Evolutionary conservation across 164 flowering plant species (phyloP).

Genomic region (Litsea cubeba): DNA sequence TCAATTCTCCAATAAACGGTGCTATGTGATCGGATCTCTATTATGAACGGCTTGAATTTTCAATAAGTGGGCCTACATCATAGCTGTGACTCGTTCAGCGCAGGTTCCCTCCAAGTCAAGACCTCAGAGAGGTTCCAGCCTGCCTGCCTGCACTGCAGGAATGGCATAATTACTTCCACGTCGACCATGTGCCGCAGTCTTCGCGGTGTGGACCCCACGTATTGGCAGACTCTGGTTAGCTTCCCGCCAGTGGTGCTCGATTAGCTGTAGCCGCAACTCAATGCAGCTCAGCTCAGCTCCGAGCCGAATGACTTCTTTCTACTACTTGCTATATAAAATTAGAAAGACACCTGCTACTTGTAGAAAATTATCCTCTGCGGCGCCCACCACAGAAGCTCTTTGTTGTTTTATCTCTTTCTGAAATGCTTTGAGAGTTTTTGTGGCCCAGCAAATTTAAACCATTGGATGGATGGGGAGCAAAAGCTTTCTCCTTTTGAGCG

Average conservation of each 20-base stretch:
- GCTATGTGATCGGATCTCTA: no score
- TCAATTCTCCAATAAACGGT: no score
- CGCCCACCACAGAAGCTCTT: background rate
- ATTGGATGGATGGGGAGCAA: no score
- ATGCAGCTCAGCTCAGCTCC: background rate
- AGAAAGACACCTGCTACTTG: background rate
- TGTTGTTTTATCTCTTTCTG: no score
- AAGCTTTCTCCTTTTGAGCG: no score
- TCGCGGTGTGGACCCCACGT: conserved; percentile 11
- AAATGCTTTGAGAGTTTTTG: no score
- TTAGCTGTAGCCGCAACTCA: background rate
- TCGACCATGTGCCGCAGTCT: conserved; percentile 34
- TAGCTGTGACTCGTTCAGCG: no score
- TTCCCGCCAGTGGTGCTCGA: background rate
- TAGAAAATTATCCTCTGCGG: background rate
- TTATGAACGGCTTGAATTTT: no score
- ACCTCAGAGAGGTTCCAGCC: no score
- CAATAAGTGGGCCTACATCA: accelerated
- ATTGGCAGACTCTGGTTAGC: background rate
- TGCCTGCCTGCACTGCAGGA: background rate
- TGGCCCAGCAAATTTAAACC: no score
- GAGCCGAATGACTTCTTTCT: background rate
- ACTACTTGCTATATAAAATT: background rate
- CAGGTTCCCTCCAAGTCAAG: no score
- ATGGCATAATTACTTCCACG: conserved; percentile 23